phyloP scores from a whole-genome alignment of 768 basidiomycete genomes.

The Leucocoprinus leucothites region DNA sequence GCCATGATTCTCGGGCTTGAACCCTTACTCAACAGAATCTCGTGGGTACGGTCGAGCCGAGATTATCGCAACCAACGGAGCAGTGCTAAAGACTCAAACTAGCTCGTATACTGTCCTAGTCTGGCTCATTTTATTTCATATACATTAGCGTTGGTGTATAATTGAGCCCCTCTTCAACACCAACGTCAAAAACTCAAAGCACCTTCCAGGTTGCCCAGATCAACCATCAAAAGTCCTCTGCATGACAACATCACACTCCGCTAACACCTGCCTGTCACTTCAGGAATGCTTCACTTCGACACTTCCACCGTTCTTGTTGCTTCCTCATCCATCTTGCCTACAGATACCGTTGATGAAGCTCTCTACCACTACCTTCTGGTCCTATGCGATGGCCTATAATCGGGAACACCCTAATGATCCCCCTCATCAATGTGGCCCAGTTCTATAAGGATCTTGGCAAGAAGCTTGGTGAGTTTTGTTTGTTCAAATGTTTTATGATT shows the following conservation, averaged over 20 bases:
- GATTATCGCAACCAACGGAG: too few relatives aligned
- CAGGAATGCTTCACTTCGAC: background rate
- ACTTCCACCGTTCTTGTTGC: background rate
- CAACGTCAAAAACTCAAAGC: too few relatives aligned
- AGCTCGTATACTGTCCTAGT: background rate
- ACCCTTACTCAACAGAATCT: too few relatives aligned
- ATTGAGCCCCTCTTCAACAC: too few relatives aligned
- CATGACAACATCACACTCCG: too few relatives aligned
- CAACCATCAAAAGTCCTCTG: too few relatives aligned
- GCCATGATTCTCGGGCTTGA: too few relatives aligned
- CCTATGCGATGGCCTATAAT: background rate
- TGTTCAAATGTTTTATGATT: background rate
- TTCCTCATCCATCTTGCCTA: background rate
- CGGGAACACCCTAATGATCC: constrained; percentile 1
- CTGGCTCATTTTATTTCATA: too few relatives aligned
- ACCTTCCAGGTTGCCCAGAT: too few relatives aligned
- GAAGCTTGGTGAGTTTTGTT: background rate
- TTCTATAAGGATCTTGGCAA: constrained; percentile 2
- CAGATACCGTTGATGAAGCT: background rate
- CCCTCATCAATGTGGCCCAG: background rate
- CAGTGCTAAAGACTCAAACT: too few relatives aligned
- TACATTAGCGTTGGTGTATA: too few relatives aligned
- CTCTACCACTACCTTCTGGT: background rate
- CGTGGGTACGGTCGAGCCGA: too few relatives aligned
- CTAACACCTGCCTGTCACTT: background rate